Evolutionary conservation across 768 basidiomycete species (phyloP).

Genomic region (Calocybe indica): DNA sequence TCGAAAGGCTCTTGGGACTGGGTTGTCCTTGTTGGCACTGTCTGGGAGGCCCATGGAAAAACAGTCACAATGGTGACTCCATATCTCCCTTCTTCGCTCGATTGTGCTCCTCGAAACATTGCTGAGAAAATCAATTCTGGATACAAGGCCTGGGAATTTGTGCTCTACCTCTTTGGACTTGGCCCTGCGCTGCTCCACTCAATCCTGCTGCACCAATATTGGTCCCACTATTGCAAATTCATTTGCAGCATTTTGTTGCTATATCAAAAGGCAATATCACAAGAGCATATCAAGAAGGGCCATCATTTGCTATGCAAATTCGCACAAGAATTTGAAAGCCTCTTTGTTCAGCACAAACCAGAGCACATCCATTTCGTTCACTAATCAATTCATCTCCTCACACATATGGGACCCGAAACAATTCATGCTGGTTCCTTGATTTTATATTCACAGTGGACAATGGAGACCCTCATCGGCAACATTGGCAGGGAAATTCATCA

Average conservation of each 20-base stretch:
- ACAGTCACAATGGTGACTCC: slow-evolving; percentile 20
- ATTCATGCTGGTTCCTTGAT: neutral
- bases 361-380: slow-evolving; percentile 7
- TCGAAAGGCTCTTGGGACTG: slow-evolving; percentile 19
- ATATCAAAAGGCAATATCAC: slow-evolving; percentile 14
- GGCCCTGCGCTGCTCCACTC: slow-evolving; percentile 20
- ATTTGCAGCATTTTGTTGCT: slow-evolving; percentile 17
- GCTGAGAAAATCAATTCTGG: slow-evolving; percentile 30
- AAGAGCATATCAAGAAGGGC: neutral
- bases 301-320: neutral
- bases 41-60: slow-evolving; percentile 29
- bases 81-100: slow-evolving; percentile 34
- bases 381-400: slow-evolving; percentile 5
- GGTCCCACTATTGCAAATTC: slow-evolving; percentile 21
- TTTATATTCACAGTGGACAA: neutral
- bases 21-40: slow-evolving; percentile 16
- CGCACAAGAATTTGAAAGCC: neutral
- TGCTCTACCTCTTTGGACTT: slow-evolving; percentile 21
- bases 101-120: slow-evolving; percentile 33
- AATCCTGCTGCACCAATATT: slow-evolving; percentile 19
- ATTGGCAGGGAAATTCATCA: slow-evolving; percentile 19
- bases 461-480: slow-evolving; percentile 9
- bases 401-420: slow-evolving; percentile 4
- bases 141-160: slow-evolving; percentile 23
- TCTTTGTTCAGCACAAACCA: slow-evolving; percentile 1